A percentile compares a stretch with the other conserved stretches of the same genome.
Evolutionary conservation across 2,329 filamentous ascomycete genomes (phyloP).

Genomic region (Penicillium verrucosum): DNA sequence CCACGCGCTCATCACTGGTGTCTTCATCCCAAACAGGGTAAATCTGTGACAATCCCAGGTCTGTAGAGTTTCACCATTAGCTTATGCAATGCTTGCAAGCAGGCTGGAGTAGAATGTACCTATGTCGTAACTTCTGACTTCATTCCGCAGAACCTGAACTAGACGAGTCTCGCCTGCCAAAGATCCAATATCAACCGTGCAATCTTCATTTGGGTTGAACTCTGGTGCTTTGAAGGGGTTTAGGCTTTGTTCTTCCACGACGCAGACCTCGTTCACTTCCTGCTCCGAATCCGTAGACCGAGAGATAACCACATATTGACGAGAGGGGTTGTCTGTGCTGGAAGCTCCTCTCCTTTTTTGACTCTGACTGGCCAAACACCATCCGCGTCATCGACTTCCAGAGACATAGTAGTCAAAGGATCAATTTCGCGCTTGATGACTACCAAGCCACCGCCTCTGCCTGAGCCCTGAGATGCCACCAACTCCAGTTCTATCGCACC

Average conservation of each 20-base stretch:
- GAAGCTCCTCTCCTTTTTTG: constrained; percentile 47
- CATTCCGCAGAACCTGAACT: constrained; percentile 80
- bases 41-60: constrained; percentile 85
- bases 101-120: constrained; percentile 53
- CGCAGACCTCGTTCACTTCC: constrained; percentile 76
- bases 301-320: constrained; percentile 79
- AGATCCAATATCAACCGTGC: constrained; percentile 79
- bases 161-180: constrained; percentile 78
- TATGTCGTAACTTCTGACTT: constrained; percentile 86
- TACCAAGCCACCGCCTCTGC: constrained; percentile 65
- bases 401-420: constrained; percentile 66
- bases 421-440: constrained; percentile 75
- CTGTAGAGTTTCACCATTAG: constrained; percentile 43
- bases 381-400: constrained; percentile 69
- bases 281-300: constrained; percentile 63
- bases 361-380: constrained; percentile 76
- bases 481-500: constrained; percentile 46
- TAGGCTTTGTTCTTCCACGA: constrained; percentile 68
- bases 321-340: constrained; percentile 51
- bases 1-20: constrained; percentile 69
- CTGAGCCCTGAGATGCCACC: constrained; percentile 52
- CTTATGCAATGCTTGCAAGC: neutral
- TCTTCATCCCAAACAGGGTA: constrained; percentile 90
- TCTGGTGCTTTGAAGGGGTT: constrained; percentile 78
- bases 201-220: constrained; percentile 84